These are phyloP conservation scores for Trametes villosa DNA, from an alignment of 768 basidiomycete genomes.

Conservation along the genomic window DNA sequence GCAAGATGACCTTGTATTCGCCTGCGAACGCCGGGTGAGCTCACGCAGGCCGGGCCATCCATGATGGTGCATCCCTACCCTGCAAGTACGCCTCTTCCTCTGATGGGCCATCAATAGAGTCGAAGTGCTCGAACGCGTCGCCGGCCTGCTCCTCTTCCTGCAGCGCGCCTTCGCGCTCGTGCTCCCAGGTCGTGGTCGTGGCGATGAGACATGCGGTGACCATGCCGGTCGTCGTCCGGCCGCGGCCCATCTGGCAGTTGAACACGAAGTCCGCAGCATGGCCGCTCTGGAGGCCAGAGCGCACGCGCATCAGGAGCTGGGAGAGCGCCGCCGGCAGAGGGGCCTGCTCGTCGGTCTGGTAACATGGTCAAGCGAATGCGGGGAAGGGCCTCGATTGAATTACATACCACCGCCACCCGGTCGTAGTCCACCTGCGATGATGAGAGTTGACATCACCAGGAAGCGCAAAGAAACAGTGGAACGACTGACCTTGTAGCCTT, in stretches of 20 bases:
- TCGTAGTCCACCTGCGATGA: conserved; percentile 74
- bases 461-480: conserved; percentile 13
- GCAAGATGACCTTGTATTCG: conserved; percentile 96
- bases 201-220: conserved; percentile 87
- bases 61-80: conserved; percentile 48
- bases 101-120: conserved; percentile 78
- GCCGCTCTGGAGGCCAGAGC: conserved; percentile 47
- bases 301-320: conserved; percentile 77
- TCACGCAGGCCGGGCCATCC: background rate
- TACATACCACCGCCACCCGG: conserved; percentile 85
- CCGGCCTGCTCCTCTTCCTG: conserved; percentile 41
- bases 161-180: conserved; percentile 41
- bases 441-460: background rate
- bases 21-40: conserved; percentile 49
- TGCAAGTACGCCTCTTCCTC: conserved; percentile 90
- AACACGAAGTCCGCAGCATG: conserved; percentile 82
- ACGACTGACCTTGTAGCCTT: conserved; percentile 69
- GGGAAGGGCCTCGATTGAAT: background rate
- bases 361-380: background rate
- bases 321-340: conserved; percentile 87
- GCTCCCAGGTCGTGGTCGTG: conserved; percentile 63
- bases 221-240: conserved; percentile 96
- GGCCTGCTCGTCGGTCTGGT: conserved; percentile 94
- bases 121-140: conserved; percentile 50
- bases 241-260: conserved; percentile 97